Evolutionary conservation across 257 asterid species (phyloP).

Genomic region (Penstemon newberryi): DNA sequence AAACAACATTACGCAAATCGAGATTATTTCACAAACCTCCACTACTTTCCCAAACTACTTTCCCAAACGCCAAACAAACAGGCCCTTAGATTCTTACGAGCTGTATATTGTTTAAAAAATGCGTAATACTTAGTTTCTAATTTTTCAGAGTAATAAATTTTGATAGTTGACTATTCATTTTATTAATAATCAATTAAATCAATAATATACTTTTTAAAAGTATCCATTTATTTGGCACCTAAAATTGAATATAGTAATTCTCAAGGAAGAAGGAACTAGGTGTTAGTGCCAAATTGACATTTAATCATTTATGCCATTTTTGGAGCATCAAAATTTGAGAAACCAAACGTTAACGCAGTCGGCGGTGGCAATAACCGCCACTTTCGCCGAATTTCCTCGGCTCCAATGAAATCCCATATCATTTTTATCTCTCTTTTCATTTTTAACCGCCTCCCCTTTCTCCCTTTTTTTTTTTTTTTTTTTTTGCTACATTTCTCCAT

Average conservation of each 20-base stretch:
- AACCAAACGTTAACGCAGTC: constrained; percentile 39
- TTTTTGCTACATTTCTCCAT: background rate
- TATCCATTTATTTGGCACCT: background rate
- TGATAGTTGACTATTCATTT: too few relatives aligned
- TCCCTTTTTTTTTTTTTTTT: background rate
- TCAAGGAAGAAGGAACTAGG: background rate
- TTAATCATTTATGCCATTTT: background rate
- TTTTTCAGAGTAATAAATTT: too few relatives aligned
- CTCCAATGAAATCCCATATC: constrained; percentile 32
- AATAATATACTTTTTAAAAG: too few relatives aligned
- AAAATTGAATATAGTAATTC: too few relatives aligned
- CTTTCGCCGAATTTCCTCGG: constrained; percentile 41
- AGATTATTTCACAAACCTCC: too few relatives aligned
- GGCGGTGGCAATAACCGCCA: constrained; percentile 39
- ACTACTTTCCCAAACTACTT: too few relatives aligned
- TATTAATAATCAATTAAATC: too few relatives aligned
- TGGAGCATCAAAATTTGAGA: constrained; percentile 14
- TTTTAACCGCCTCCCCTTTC: background rate
- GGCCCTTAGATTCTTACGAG: too few relatives aligned
- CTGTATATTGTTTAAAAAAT: too few relatives aligned
- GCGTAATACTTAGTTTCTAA: too few relatives aligned
- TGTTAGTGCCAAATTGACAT: background rate
- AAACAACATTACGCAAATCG: too few relatives aligned
- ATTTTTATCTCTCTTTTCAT: constrained; percentile 10
- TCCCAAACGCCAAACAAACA: too few relatives aligned